phyloP scores from a whole-genome alignment of 1,284 basidiomycete species.

The Ganoderma leucocontextum region DNA sequence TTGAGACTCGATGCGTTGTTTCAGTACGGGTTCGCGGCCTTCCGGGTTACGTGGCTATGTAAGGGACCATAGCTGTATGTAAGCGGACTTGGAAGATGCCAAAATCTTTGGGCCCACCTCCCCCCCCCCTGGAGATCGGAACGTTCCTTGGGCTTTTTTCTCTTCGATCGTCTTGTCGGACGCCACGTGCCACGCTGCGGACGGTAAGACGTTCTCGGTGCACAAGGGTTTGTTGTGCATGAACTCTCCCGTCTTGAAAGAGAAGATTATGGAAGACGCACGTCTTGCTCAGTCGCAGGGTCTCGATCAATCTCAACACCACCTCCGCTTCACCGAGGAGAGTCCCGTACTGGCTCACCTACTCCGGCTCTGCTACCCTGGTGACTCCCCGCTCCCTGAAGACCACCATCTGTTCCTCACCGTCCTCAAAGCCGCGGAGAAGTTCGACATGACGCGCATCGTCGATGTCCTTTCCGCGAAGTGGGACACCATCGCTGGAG shows the following conservation, averaged over 20 bases:
- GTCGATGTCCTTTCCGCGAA: slow-evolving; percentile 3
- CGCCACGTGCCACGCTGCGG: slow-evolving; percentile 55
- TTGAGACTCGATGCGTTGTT: too few species aligned
- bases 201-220: slow-evolving; percentile 52
- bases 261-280: not conserved
- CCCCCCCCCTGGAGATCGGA: not conserved
- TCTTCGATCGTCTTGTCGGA: slow-evolving; percentile 37
- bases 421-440: slow-evolving; percentile 34
- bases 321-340: not conserved
- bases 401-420: slow-evolving; percentile 11
- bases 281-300: not conserved
- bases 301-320: not conserved
- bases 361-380: slow-evolving; percentile 16
- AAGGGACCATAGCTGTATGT: too few species aligned
- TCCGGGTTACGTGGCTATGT: too few species aligned
- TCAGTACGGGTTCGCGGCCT: too few species aligned
- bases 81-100: too few species aligned
- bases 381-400: slow-evolving; percentile 15
- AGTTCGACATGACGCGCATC: slow-evolving; percentile 32
- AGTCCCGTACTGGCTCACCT: not conserved
- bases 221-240: slow-evolving; percentile 53
- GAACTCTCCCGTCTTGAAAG: slow-evolving; percentile 46
- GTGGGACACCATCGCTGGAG: slow-evolving; percentile 2
- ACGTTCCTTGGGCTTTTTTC: slow-evolving; percentile 11
- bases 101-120: too few species aligned